Evolutionary conservation across 345 rosid species (phyloP), one percentile per base, ranked within the genome.

Genomic region (Linum trigynum): DNA sequence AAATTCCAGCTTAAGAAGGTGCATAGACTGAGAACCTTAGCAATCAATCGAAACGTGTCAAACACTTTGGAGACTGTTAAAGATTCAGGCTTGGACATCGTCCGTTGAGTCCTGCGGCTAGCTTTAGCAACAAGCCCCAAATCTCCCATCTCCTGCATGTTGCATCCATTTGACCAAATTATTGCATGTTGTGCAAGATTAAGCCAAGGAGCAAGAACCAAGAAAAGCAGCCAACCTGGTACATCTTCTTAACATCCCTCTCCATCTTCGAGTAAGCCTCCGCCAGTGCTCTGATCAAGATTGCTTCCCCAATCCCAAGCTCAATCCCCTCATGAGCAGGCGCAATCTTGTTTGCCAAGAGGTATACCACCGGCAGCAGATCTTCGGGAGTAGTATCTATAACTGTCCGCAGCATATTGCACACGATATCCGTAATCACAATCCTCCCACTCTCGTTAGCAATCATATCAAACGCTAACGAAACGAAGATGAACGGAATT

Each of bases 261-360:
- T 86, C 96, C 3, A 89, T 86, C 74, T 90, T 85, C 74, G 97
- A 97, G 77, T 72, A 94, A 39, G 97, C 96, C 79, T 86, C 92
- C 0, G 96, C 81, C 2, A 94, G 84, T 0, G 96, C 97, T 71
- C 86, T 88, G 32, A 86, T 83, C 69, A 94, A 83, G 23, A 83
- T 78, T 1, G 88, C 83, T 55, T 90, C 96, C 60, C 97, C 97
- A 48, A 88, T 86, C 50, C 99, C 97, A 66, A 94, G 76, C 74
- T 90, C 97, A 65, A 90, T 51, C n/a, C 97, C 99, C 66, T 90
- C 92, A 53, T 90, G 97, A 16, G 97, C 88, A 5, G 99, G 91
- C 0, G 97, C 92, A 70, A 94, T 69, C 81, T 80, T 82, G 70
- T 86, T 84, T 2, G 92, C 96, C 38, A 86, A 68, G 64, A 90